These are phyloP conservation scores for Rhizoclosmatium globosum DNA, from an alignment of 192 early-diverging fungal genomes.

Conservation along the genomic window DNA sequence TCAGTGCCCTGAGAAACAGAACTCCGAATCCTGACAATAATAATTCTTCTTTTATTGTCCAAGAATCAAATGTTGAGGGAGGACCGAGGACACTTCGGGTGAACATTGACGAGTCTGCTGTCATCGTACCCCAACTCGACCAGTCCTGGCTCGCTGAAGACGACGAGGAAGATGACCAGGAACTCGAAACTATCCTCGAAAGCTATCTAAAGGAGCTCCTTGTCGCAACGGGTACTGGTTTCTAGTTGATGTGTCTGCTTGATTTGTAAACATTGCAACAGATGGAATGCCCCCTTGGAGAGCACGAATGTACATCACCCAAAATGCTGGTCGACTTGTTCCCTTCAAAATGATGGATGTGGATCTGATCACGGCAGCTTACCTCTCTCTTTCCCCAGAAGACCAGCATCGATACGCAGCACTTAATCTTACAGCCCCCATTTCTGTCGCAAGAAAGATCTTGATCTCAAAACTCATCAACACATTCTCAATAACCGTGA, in stretches of 20 bases:
- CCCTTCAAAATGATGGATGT: slow-evolving; percentile 23
- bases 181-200: slow-evolving; percentile 23
- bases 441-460: slow-evolving; percentile 11
- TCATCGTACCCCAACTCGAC: background rate
- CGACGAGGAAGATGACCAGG: background rate
- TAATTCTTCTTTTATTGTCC: background rate
- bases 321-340: background rate
- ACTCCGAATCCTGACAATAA: background rate
- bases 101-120: background rate
- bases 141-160: background rate
- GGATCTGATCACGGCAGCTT: slow-evolving; percentile 1
- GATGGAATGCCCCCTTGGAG: slow-evolving; percentile 11
- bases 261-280: background rate
- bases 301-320: slow-evolving; percentile 1
- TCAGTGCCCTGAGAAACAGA: background rate
- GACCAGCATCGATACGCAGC: background rate
- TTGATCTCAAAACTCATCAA: slow-evolving; percentile 16
- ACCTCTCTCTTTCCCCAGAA: slow-evolving; percentile 4
- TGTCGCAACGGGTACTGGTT: background rate
- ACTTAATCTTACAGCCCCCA: background rate
- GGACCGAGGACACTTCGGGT: background rate
- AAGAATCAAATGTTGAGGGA: background rate
- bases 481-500: background rate
- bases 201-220: slow-evolving; percentile 17
- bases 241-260: background rate